Percentiles rank a stretch among this genome's conserved stretches.
Evolutionary conservation across 2,329 filamentous ascomycete species (phyloP).

Genomic region (Neofusicoccum ribis): DNA sequence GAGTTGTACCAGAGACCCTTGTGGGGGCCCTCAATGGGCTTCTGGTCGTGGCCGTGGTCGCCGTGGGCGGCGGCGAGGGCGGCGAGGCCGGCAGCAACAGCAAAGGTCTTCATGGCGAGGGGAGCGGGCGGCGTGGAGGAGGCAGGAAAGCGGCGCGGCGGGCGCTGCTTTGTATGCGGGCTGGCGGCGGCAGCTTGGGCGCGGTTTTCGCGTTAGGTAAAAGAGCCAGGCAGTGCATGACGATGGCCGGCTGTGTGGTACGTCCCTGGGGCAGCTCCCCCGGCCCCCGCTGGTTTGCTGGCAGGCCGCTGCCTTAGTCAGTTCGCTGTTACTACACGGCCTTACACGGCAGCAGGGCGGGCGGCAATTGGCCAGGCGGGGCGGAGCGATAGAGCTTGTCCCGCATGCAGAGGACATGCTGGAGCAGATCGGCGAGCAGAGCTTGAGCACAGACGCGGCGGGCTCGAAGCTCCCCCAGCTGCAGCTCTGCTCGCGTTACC

Average conservation of each 20-base stretch:
- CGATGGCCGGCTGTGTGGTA: neutral
- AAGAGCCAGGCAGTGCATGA: neutral
- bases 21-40: constrained; percentile 66
- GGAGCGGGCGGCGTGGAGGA: neutral
- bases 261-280: neutral
- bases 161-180: constrained; percentile 8
- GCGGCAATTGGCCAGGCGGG: neutral
- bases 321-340: neutral
- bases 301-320: too few relatives aligned
- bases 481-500: neutral
- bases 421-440: neutral
- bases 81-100: constrained; percentile 42
- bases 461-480: neutral
- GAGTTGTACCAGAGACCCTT: constrained; percentile 79
- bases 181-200: neutral
- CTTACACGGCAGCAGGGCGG: constrained; percentile 1
- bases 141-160: neutral
- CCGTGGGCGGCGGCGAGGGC: constrained; percentile 61
- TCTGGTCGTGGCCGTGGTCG: constrained; percentile 58
- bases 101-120: constrained; percentile 12
- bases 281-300: too few relatives aligned
- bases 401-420: neutral
- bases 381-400: constrained; percentile 11
- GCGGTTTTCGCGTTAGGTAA: constrained; percentile 15
- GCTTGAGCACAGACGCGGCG: constrained; percentile 1